Conservation (phyloP, 805 yeast genomes). For the Saccharomycopsis fermentans region DNA sequence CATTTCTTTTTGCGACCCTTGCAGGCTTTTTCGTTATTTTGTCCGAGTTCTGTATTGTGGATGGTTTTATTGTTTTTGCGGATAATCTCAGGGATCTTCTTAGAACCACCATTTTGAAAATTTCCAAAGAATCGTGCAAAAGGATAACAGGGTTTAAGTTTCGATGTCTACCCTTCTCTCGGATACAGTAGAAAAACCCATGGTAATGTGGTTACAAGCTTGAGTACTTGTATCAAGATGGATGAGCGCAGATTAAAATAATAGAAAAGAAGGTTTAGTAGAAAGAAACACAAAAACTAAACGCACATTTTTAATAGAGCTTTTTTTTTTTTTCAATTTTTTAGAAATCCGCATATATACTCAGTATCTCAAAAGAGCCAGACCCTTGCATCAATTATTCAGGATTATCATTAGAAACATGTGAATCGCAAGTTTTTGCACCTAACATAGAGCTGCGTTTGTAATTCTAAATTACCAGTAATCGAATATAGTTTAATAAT, state of each 20-base stretch:
- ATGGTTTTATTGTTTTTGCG: background rate
- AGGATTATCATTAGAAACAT: too few relatives aligned
- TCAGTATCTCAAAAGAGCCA: background rate
- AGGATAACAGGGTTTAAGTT: background rate
- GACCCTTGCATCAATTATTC: background rate
- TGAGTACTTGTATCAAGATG: background rate
- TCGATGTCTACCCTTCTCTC: background rate
- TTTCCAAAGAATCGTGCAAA: too few relatives aligned
- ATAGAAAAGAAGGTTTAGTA: background rate
- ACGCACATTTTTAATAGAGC: too few relatives aligned
- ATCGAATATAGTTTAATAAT: too few relatives aligned
- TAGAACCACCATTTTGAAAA: background rate
- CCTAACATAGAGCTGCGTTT: too few relatives aligned
- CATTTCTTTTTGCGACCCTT: background rate
- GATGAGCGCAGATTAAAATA: too few relatives aligned
- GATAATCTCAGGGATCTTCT: conserved; percentile 1
- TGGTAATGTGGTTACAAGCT: background rate
- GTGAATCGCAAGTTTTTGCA: too few relatives aligned
- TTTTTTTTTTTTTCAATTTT: background rate
- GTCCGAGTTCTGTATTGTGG: background rate
- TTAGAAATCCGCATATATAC: background rate
- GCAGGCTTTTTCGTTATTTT: background rate
- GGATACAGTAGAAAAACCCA: background rate
- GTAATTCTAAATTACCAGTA: too few relatives aligned
- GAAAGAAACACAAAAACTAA: background rate